phyloP scores from a whole-genome alignment of 2,329 filamentous ascomycete species.

The Fusarium sp. region DNA sequence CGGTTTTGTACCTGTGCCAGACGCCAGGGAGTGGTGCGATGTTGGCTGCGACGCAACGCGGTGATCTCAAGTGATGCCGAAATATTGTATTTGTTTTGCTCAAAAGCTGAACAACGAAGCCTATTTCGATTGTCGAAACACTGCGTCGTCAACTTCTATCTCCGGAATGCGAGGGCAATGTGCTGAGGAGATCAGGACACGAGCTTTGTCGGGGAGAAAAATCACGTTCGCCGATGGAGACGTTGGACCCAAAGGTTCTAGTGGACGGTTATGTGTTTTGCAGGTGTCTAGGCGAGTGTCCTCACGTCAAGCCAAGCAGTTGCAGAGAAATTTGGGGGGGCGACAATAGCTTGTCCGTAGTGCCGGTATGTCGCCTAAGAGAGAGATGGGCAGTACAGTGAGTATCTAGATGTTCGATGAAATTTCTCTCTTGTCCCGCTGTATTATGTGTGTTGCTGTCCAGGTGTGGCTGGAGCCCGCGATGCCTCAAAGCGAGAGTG shows the following conservation, averaged over 20 bases:
- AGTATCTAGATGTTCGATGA: constrained; percentile 23
- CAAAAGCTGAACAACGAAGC: constrained; percentile 18
- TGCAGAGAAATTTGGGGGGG: constrained; percentile 30
- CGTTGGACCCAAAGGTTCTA: constrained; percentile 9
- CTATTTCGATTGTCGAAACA: background rate
- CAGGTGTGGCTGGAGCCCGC: constrained; percentile 22
- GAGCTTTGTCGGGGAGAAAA: background rate
- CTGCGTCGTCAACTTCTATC: background rate
- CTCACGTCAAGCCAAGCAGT: constrained; percentile 28
- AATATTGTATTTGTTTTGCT: constrained; percentile 39
- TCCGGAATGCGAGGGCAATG: constrained; percentile 4
- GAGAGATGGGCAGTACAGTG: constrained; percentile 3
- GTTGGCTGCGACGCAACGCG: constrained; percentile 36
- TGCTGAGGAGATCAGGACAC: background rate
- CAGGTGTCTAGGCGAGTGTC: constrained; percentile 27
- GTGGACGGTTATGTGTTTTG: constrained; percentile 39
- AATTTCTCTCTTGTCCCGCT: constrained; percentile 27
- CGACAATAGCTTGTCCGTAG: constrained; percentile 42
- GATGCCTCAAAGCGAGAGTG: constrained; percentile 1
- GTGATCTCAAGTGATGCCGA: constrained; percentile 37
- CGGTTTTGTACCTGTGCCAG: constrained; percentile 37
- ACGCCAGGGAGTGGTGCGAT: constrained; percentile 41
- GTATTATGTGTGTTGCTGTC: background rate
- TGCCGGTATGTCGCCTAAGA: constrained; percentile 33
- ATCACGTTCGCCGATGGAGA: constrained; percentile 17